phyloP scores from a whole-genome alignment of 768 basidiomycete genomes.

The Kwoniella sp. region DNA sequence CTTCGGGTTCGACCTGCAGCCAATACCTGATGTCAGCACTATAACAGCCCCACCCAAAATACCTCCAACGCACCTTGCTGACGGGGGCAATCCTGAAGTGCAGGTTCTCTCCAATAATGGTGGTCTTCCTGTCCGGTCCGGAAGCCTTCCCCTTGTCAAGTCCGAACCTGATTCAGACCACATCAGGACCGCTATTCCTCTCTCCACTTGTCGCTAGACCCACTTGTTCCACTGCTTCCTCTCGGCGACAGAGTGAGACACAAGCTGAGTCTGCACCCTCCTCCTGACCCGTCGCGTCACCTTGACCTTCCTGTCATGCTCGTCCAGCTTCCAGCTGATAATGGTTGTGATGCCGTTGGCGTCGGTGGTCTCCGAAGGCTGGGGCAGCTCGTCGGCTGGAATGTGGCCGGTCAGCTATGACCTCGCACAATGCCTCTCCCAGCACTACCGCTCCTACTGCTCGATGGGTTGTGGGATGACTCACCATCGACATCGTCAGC shows the following conservation, averaged over 20 bases:
- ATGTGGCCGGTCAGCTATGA: neutral
- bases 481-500: conserved; percentile 34
- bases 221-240: conserved; percentile 77
- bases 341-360: conserved; percentile 84
- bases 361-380: conserved; percentile 63
- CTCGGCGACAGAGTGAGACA: conserved; percentile 91
- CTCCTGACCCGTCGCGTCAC: conserved; percentile 83
- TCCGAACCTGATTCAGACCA: conserved; percentile 58
- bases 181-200: neutral
- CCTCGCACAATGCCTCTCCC: too few species aligned
- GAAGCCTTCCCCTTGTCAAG: conserved; percentile 77
- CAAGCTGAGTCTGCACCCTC: conserved; percentile 79
- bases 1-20: conserved; percentile 61
- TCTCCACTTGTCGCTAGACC: conserved; percentile 3
- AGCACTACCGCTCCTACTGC: too few species aligned
- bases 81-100: conserved; percentile 59
- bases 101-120: conserved; percentile 74
- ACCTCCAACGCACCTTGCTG: conserved; percentile 60
- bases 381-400: conserved; percentile 41
- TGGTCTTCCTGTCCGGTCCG: conserved; percentile 85
- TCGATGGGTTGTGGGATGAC: neutral
- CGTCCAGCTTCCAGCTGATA: conserved; percentile 75
- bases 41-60: too few species aligned
- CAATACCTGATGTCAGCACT: too few species aligned
- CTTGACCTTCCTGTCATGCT: conserved; percentile 93